Base-by-base conservation (phyloP, 176 grass and related monocot species). In the Rhynchospora tenuis region DNA sequence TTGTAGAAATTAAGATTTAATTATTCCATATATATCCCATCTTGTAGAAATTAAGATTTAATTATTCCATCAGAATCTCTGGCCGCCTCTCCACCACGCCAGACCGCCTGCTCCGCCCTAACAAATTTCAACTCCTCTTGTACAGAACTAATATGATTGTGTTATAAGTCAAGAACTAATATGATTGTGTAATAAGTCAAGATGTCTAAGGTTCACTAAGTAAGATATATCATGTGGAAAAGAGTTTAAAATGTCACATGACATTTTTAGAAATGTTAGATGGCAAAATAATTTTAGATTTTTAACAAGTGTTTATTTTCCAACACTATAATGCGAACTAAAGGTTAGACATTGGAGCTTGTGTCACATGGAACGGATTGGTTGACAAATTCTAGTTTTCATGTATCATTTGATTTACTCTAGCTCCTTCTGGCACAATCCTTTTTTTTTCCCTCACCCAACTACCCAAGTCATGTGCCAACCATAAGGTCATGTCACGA, bases 401-500 rank as follows among this genome's bases (percentile, higher is more conserved):
- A 52, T 52, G 3, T 4, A 76, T 3, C 9, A 54, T 22, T 76
- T 23, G 23, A 47, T 76, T 7, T 24, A 50, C 48, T 76, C n/a
- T 9, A 14, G n/a, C n/a, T n/a, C n/a, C n/a, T n/a, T n/a, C n/a
- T n/a, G n/a, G n/a, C n/a, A 85, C 63, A 65, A 85, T 16, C 75
- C 83, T 75, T 77, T 13, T 64, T 64, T 24, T 31, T 81, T 0
- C 20, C 9, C 11, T 19, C n/a, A n/a, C n/a, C n/a, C n/a, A n/a
- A n/a, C n/a, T 44, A 8, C 73, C 82, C 13, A 20, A 48, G 15
- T 81, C 51, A 29, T 54, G 14, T 10, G 87, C 76, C 20, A 88
- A 79, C 86, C 60, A 84, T 23, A 67, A 12, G 13, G 86, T 73
- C 61, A 84, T 73, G 73, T 80, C 70, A 38, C 62, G 61, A 16